Percentiles rank a stretch among this genome's conserved stretches.
Evolutionary conservation across 1,284 basidiomycete species (phyloP).

Genomic region (Cutaneotrichosporon spelunceum): DNA sequence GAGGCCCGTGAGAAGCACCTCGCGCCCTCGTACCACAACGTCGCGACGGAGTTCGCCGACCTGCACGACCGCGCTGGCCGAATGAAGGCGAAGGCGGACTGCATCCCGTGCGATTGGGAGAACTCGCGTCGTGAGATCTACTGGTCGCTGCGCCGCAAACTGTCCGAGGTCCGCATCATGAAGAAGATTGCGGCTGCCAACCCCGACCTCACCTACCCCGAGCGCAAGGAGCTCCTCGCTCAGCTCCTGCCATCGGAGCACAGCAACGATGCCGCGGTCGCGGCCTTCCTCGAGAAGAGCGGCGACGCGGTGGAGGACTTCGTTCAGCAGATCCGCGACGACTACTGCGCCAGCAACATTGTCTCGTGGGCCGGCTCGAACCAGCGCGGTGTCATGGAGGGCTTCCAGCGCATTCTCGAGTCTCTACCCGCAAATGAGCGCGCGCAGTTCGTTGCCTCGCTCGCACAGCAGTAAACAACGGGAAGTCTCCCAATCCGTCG

Average conservation of each 20-base stretch:
- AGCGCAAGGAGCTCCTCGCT: slow-evolving; percentile 43
- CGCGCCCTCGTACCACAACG: slow-evolving; percentile 86
- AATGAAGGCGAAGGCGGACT: slow-evolving; percentile 97
- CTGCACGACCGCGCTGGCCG: slow-evolving; percentile 88
- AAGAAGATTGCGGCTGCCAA: slow-evolving; percentile 50
- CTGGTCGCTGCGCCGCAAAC: slow-evolving; percentile 74
- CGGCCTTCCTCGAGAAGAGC: slow-evolving; percentile 49
- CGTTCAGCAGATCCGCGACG: slow-evolving; percentile 41
- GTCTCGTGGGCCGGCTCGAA: slow-evolving; percentile 44
- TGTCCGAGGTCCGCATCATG: slow-evolving; percentile 54
- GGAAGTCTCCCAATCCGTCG: not conserved
- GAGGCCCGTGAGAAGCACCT: slow-evolving; percentile 76
- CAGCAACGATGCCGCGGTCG: slow-evolving; percentile 42
- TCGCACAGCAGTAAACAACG: slow-evolving; percentile 18
- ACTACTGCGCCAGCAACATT: slow-evolving; percentile 43
- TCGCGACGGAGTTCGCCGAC: slow-evolving; percentile 93
- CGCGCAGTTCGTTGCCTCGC: slow-evolving; percentile 57
- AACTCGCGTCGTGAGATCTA: slow-evolving; percentile 91
- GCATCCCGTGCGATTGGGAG: slow-evolving; percentile 77
- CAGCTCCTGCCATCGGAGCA: slow-evolving; percentile 44
- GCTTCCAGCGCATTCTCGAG: slow-evolving; percentile 54
- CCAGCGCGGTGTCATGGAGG: slow-evolving; percentile 45
- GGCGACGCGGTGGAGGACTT: slow-evolving; percentile 39
- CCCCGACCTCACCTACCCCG: slow-evolving; percentile 46
- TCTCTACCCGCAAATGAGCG: slow-evolving; percentile 70